These are phyloP conservation scores for Metschnikowia vanudenii DNA, from an alignment of 805 yeast species.

Conservation along the genomic window DNA sequence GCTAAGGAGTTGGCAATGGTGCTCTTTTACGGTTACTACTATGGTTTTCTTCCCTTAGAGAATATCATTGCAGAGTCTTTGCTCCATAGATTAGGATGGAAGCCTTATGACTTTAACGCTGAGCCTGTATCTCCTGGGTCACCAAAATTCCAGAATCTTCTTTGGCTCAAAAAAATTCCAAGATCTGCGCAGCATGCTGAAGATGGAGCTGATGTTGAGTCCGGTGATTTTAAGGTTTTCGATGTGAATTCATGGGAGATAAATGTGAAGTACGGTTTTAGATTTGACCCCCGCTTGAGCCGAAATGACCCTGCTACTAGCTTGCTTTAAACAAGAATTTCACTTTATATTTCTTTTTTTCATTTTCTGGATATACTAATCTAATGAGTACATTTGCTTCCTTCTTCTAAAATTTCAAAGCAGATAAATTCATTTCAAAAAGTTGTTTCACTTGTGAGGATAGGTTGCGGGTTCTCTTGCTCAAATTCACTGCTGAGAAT, in stretches of 20 bases:
- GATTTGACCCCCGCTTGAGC: conserved; percentile 34
- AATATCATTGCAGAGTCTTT: conserved; percentile 42
- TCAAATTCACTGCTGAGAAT: conserved; percentile 21
- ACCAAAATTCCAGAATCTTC: conserved; percentile 6
- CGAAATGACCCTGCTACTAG: conserved; percentile 29
- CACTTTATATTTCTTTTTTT: background rate
- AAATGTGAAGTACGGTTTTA: conserved; percentile 36
- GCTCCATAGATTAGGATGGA: conserved; percentile 42
- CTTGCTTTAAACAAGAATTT: conserved; percentile 5
- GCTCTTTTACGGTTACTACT: conserved; percentile 43
- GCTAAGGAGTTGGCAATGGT: conserved; percentile 39
- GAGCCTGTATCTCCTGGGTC: background rate
- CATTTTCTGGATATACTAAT: conserved; percentile 2
- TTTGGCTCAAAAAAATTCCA: conserved; percentile 30
- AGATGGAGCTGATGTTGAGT: conserved; percentile 19
- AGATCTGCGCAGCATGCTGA: conserved; percentile 14
- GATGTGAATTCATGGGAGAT: conserved; percentile 44
- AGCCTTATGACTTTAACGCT: conserved; percentile 30
- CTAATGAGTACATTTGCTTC: conserved; percentile 1
- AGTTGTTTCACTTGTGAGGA: conserved; percentile 9
- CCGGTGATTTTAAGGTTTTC: conserved; percentile 43
- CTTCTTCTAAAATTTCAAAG: background rate
- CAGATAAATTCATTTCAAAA: background rate
- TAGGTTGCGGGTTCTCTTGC: conserved; percentile 8
- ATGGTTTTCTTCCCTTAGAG: conserved; percentile 43